Evolutionary conservation across 495 filamentous ascomycete species (phyloP).

Genomic region (Pseudevernia furfuracea): DNA sequence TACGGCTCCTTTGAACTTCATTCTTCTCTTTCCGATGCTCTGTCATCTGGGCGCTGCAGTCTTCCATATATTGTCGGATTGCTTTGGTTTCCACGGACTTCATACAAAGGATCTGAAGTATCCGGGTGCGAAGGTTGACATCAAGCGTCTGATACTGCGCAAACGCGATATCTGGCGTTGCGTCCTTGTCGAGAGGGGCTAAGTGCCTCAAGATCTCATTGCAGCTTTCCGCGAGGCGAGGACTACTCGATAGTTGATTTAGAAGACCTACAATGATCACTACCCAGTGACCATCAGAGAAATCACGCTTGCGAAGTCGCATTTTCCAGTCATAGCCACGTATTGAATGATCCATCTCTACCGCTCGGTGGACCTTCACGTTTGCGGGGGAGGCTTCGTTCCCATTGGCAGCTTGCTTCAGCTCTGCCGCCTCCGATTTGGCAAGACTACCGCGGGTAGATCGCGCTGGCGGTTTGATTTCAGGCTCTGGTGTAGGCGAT

Average conservation of each 20-base stretch:
- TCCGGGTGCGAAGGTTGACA: conserved; percentile 71
- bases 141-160: conserved; percentile 65
- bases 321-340: conserved; percentile 71
- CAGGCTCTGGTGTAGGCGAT: conserved; percentile 54
- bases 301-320: conserved; percentile 72
- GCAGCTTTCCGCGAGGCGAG: conserved; percentile 60
- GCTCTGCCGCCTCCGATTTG: conserved; percentile 63
- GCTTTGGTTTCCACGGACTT: conserved; percentile 79
- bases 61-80: conserved; percentile 79
- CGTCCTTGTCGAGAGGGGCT: conserved; percentile 64
- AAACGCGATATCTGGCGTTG: conserved; percentile 63
- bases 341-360: conserved; percentile 56
- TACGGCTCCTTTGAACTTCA: conserved; percentile 75
- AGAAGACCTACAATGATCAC: conserved; percentile 80
- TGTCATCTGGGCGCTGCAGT: conserved; percentile 88
- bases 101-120: conserved; percentile 79
- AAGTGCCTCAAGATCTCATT: conserved; percentile 72
- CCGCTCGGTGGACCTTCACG: conserved; percentile 60
- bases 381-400: conserved; percentile 31
- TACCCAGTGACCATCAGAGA: conserved; percentile 86
- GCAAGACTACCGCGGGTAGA: conserved; percentile 79
- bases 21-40: conserved; percentile 90
- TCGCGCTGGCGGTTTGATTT: conserved; percentile 55
- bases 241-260: conserved; percentile 70
- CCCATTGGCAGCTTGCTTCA: conserved; percentile 42